phyloP scores from a whole-genome alignment of 306 rosid species.

The Elaeagnus macrophylla region DNA sequence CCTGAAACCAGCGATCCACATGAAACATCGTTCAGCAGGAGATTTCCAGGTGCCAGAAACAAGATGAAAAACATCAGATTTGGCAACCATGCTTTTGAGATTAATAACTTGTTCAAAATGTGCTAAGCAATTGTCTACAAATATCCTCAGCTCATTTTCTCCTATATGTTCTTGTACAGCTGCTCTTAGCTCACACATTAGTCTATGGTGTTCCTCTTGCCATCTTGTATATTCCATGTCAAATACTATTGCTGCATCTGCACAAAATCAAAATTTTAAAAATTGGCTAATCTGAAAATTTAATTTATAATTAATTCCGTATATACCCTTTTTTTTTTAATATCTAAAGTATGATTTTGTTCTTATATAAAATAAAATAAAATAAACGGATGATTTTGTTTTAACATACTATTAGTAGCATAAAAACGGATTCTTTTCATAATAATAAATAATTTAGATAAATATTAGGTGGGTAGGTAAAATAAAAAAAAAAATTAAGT shows the following conservation, averaged over 20 bases:
- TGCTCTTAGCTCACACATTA: slow-evolving; percentile 74
- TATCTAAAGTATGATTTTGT: no score
- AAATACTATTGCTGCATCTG: slow-evolving; percentile 64
- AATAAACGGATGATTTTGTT: no score
- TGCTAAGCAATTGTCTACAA: slow-evolving; percentile 58
- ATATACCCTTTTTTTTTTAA: no score
- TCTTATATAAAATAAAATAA: no score
- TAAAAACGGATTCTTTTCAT: no score
- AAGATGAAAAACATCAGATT: slow-evolving; percentile 68
- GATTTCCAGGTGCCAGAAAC: slow-evolving; percentile 91
- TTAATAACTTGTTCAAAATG: slow-evolving; percentile 59
- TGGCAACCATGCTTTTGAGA: slow-evolving; percentile 68
- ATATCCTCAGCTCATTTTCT: slow-evolving; percentile 68
- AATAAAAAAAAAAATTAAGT: no score
- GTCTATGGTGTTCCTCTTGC: slow-evolving; percentile 75
- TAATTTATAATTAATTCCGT: no score
- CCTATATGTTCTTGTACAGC: slow-evolving; percentile 73
- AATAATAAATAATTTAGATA: no score
- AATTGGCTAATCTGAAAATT: no score
- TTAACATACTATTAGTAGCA: no score
- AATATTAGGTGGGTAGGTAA: no score
- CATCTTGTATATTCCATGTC: slow-evolving; percentile 80
- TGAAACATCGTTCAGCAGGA: slow-evolving; percentile 87
- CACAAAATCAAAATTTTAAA: neutral
- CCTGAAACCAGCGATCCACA: slow-evolving; percentile 92